Evolutionary conservation across 352 stramenopile species (phyloP).

Genomic region (Globisporangium acanthophoron): DNA sequence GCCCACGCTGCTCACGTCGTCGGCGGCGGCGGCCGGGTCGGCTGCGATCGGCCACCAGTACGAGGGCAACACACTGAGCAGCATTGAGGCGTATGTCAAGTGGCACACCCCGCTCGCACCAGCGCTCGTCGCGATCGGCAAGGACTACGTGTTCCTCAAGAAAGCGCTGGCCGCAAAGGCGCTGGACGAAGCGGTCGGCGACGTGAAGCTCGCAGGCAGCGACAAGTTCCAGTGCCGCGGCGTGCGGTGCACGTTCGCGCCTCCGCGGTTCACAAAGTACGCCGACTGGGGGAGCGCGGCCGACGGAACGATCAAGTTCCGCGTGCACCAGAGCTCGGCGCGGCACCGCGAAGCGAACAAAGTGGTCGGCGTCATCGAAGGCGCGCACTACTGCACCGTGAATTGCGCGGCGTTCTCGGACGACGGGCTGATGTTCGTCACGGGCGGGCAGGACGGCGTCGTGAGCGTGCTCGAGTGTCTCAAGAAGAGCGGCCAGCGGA

Average conservation of each 20-base stretch:
- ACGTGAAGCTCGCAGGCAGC: slow-evolving; percentile 38
- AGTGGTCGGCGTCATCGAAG: slow-evolving; percentile 59
- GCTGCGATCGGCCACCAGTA: slow-evolving; percentile 31
- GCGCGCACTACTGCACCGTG: slow-evolving; percentile 43
- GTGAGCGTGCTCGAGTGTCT: slow-evolving; percentile 70
- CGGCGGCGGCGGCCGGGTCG: background rate
- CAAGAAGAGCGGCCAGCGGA: slow-evolving; percentile 46
- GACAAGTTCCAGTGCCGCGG: slow-evolving; percentile 63
- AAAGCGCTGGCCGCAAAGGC: slow-evolving; percentile 36
- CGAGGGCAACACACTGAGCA: slow-evolving; percentile 51
- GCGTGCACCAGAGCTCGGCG: slow-evolving; percentile 42
- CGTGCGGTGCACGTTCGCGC: slow-evolving; percentile 44
- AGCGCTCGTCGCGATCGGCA: slow-evolving; percentile 62
- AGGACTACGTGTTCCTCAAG: slow-evolving; percentile 73
- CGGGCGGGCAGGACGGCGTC: slow-evolving; percentile 55
- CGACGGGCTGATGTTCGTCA: slow-evolving; percentile 54
- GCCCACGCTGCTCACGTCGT: slow-evolving; percentile 21
- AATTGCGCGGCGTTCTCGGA: slow-evolving; percentile 59
- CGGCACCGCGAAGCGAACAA: slow-evolving; percentile 62
- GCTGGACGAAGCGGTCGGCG: slow-evolving; percentile 37
- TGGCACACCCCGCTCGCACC: slow-evolving; percentile 70
- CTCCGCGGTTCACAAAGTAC: slow-evolving; percentile 70
- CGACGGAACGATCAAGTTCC: slow-evolving; percentile 59
- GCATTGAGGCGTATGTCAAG: slow-evolving; percentile 67
- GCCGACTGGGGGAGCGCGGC: slow-evolving; percentile 44